These are phyloP conservation scores for Pichia sp. DNA, from an alignment of 1,139 yeast genomes.

Conservation along the genomic window DNA sequence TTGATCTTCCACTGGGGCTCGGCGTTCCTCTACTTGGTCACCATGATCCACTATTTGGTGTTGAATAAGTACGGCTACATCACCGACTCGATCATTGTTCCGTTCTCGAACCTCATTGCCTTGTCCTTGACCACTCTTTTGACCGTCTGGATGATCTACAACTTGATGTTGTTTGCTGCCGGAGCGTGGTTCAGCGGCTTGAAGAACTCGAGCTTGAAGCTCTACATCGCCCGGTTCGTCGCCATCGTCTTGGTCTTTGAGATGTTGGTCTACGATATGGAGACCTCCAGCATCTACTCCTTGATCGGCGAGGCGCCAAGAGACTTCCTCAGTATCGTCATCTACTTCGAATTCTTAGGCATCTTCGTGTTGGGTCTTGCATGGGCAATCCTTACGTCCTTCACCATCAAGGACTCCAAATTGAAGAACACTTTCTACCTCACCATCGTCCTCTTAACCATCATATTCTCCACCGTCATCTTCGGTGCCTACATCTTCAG, in stretches of 20 bases:
- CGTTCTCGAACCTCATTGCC: conserved; percentile 21
- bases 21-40: conserved; percentile 20
- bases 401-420: conserved; percentile 12
- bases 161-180: conserved; percentile 27
- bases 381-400: conserved; percentile 23
- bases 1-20: conserved; percentile 24
- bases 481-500: conserved; percentile 15
- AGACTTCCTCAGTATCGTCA: conserved; percentile 23
- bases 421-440: conserved; percentile 17
- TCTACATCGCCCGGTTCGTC: conserved; percentile 19
- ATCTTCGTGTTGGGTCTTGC: conserved; percentile 18
- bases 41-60: conserved; percentile 19
- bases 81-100: conserved; percentile 19
- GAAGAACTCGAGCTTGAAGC: conserved; percentile 15
- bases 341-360: conserved; percentile 24
- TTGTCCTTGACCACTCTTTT: conserved; percentile 23
- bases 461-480: conserved; percentile 16
- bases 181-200: conserved; percentile 27
- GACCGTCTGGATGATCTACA: conserved; percentile 30
- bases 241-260: conserved; percentile 22
- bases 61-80: conserved; percentile 28
- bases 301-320: conserved; percentile 24
- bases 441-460: conserved; percentile 18
- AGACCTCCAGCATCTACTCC: conserved; percentile 27
- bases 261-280: conserved; percentile 29